Conservation (phyloP, 176 grass and related monocot species). For the Carex kokanica region DNA sequence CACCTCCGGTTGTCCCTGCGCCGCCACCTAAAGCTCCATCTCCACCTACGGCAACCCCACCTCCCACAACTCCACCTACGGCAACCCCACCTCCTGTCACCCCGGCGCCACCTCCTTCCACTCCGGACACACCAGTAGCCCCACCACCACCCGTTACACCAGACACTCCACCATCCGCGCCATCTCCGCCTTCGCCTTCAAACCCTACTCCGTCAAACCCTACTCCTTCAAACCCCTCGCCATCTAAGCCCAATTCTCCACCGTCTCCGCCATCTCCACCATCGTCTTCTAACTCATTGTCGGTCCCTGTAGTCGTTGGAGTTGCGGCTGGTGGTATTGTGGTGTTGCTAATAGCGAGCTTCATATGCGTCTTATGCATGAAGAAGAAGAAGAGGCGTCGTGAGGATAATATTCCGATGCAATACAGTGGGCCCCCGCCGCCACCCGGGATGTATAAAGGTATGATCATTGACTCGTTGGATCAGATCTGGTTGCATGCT, state of each 20-base stretch:
- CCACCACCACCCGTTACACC: neutral
- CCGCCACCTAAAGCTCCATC: constrained; percentile 25
- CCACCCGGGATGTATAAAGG: constrained; percentile 60
- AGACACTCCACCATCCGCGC: neutral
- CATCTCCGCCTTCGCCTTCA: constrained; percentile 6
- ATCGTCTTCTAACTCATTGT: constrained; percentile 7
- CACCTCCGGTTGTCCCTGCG: constrained; percentile 23
- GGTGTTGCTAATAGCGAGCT: constrained; percentile 44
- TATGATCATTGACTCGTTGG: constrained; percentile 26
- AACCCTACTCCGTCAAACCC: no score
- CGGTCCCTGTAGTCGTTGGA: constrained; percentile 42
- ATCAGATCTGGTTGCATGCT: constrained; percentile 8
- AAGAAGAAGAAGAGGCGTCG: constrained; percentile 54
- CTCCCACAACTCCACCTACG: constrained; percentile 7
- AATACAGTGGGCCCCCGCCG: constrained; percentile 46
- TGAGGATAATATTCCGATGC: constrained; percentile 31
- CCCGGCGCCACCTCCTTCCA: neutral
- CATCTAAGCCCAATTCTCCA: constrained; percentile 5
- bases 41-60: constrained; percentile 20
- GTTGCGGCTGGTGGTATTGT: constrained; percentile 52
- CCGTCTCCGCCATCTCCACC: neutral
- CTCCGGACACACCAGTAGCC: neutral
- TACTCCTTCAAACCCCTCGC: constrained; percentile 15
- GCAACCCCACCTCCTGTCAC: neutral
- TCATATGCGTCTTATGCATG: constrained; percentile 50